Evolutionary conservation across 768 basidiomycete genomes (phyloP).

Genomic region (Trametes gibbosa): DNA sequence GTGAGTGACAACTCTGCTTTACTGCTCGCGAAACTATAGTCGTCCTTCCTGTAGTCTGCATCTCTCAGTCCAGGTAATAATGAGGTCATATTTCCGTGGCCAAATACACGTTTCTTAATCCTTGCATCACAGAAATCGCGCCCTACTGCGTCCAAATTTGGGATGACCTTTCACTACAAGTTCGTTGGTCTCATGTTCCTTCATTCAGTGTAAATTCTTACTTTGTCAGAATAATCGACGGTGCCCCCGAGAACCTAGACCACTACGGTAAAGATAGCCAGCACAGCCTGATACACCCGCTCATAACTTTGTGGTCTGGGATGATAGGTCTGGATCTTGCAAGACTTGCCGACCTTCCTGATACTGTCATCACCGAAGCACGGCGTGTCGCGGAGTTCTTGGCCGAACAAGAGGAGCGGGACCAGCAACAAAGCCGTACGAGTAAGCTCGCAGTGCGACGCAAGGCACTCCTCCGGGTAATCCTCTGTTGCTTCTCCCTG

Average conservation of each 20-base stretch:
- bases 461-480: constrained; percentile 67
- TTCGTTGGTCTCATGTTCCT: constrained; percentile 24
- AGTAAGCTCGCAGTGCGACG: constrained; percentile 58
- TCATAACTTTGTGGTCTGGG: neutral
- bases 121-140: constrained; percentile 45
- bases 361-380: constrained; percentile 62
- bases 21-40: no score
- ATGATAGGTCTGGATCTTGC: constrained; percentile 84
- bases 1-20: constrained; percentile 40
- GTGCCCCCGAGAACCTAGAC: constrained; percentile 53
- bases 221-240: constrained; percentile 65
- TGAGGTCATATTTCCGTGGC: neutral
- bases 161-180: constrained; percentile 80
- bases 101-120: neutral
- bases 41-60: constrained; percentile 57
- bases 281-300: neutral
- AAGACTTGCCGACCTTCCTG: constrained; percentile 80
- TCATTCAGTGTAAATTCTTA: neutral
- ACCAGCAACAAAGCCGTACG: constrained; percentile 61
- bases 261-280: constrained; percentile 62
- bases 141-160: constrained; percentile 54
- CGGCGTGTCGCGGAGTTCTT: constrained; percentile 60
- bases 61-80: constrained; percentile 71
- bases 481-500: neutral
- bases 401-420: constrained; percentile 50